Base-by-base conservation (phyloP, 768 basidiomycete species). In the Terana coerulea region DNA sequence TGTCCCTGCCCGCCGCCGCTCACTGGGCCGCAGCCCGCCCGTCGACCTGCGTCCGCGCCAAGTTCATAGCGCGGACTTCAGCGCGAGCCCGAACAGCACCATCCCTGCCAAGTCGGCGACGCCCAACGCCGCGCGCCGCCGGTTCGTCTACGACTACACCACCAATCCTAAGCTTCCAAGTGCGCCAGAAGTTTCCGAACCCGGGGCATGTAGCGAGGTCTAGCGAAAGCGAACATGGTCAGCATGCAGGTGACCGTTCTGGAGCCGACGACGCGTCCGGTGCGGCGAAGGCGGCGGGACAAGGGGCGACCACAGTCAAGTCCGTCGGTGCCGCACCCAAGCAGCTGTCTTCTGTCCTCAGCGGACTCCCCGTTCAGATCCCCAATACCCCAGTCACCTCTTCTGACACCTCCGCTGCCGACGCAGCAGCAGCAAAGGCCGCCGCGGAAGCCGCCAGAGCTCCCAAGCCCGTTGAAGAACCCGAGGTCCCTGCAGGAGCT, bases 31-130 rank as follows among this genome's bases (percentile, higher is more conserved):
- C n/a, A n/a, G n/a, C n/a, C n/a, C n/a, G n/a, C n/a, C 29, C 5
- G 45, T 17, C 30, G 12, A 21, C 30, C n/a, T 30, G 17, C 45
- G 29, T 21, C 30, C 45, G n/a, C 45, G 30, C 9, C 17, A 5
- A 12, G n/a, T 52, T 15, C 51, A 36, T 33, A 53, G 42, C 24
- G 51, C 55, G 4, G 47, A 56, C 47, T 56, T 47, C 36, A 31
- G 33, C 26, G 48, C 51, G 1, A 42, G 36, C 25, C 52, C 55
- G 9, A 53, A 52, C 41, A 15, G 41, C 11, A 49, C 55, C 12
- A 12, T 53, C 2, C 37, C 51, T 15, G 45, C 42, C 5, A 24
- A 31, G 17, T n/a, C 49, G 12, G 34, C 47, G 25, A 21, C 22
- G 45, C 29, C 31, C 22, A 30, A 17, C 30, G 31, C n/a, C 30